A percentile compares a stretch with the other conserved stretches of the same genome.
phyloP scores from a whole-genome alignment of 257 asterid species.

The Forsythia suspensa region DNA sequence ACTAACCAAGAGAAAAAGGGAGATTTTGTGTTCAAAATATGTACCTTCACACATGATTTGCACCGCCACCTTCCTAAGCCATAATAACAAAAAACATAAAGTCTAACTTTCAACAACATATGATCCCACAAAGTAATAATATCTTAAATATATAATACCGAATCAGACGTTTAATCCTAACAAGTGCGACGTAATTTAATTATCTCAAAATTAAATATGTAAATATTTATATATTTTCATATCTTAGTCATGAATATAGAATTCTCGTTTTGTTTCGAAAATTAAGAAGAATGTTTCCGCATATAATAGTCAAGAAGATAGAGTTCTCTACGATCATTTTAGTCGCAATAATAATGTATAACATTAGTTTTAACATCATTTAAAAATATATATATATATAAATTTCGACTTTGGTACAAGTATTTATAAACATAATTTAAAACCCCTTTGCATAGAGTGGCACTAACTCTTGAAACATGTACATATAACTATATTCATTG shows the following conservation, averaged over 20 bases:
- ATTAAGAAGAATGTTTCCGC: background rate
- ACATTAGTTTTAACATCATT: too few species aligned
- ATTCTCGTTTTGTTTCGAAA: background rate
- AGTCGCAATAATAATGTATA: background rate
- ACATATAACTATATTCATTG: background rate
- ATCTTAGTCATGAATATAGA: background rate
- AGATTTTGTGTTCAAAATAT: background rate
- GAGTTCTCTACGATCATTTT: background rate
- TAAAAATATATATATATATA: too few species aligned
- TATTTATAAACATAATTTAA: background rate
- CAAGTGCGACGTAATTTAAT: too few species aligned
- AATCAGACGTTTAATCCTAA: background rate
- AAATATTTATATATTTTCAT: background rate
- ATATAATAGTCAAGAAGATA: too few species aligned
- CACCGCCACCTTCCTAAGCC: constrained; percentile 18
- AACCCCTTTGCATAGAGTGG: background rate
- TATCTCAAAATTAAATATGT: background rate
- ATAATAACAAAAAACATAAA: background rate
- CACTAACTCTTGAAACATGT: constrained; percentile 1
- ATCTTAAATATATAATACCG: background rate
- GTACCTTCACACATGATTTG: constrained; percentile 22
- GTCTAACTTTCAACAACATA: background rate
- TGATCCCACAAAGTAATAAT: background rate
- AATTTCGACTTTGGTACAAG: background rate
- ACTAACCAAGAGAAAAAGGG: background rate